Conservation (phyloP, 176 grass and related monocot species). For the Hyparrhenia diplandra region DNA sequence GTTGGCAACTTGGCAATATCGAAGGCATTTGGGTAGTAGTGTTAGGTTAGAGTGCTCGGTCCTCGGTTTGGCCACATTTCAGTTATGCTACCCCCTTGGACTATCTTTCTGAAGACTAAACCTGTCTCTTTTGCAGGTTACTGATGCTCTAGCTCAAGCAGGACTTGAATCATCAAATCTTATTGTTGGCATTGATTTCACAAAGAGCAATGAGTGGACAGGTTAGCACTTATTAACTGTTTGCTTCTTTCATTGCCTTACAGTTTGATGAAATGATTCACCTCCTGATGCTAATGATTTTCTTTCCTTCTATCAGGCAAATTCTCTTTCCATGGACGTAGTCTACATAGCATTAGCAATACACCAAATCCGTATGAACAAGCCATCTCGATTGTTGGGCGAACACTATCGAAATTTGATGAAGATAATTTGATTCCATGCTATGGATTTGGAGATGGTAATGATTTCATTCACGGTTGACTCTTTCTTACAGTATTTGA, state of each 20-base stretch:
- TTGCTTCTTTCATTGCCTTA: neutral
- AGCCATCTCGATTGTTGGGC: slow-evolving; percentile 86
- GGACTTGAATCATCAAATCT: slow-evolving; percentile 95
- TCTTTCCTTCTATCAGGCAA: slow-evolving; percentile 58
- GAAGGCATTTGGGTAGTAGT: neutral
- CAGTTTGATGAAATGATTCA: neutral
- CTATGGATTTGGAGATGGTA: slow-evolving; percentile 98
- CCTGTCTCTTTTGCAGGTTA: slow-evolving; percentile 45
- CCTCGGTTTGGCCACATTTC: neutral
- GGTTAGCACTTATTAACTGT: slow-evolving; percentile 31
- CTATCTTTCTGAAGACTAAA: slow-evolving; percentile 14
- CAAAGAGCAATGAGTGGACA: slow-evolving; percentile 99
- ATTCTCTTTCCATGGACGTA: slow-evolving; percentile 73
- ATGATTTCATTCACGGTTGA: neutral
- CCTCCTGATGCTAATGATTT: slow-evolving; percentile 13
- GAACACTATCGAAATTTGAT: slow-evolving; percentile 79
- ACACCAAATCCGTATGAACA: slow-evolving; percentile 87
- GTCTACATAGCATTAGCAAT: slow-evolving; percentile 76
- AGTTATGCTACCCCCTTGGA: neutral
- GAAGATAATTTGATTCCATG: slow-evolving; percentile 97
- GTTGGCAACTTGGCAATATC: slow-evolving; percentile 22
- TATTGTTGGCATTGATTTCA: slow-evolving; percentile 94
- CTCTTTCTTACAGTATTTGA: neutral
- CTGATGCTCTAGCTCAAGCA: slow-evolving; percentile 77
- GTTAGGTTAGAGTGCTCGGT: neutral